phyloP scores from a whole-genome alignment of 2,329 filamentous ascomycete genomes.

The Diplodia scrobiculata region DNA sequence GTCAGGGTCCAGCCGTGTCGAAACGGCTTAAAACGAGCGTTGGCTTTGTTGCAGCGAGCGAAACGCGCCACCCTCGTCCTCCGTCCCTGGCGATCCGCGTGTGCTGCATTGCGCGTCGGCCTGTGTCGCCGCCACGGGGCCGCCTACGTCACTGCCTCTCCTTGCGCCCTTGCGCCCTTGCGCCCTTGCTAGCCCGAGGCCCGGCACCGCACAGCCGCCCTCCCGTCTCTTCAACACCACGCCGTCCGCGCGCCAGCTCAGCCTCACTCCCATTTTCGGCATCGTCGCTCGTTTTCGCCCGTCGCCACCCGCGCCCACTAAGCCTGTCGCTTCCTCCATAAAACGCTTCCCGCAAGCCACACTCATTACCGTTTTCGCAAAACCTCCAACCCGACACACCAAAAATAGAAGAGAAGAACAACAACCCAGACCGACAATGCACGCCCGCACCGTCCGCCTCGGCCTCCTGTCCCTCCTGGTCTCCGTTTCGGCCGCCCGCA shows the following conservation, averaged over 20 bases:
- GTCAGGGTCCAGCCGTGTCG: not conserved
- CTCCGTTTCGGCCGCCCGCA: not conserved
- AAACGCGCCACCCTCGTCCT: not conserved
- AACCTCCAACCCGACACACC: no score
- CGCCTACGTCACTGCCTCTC: not conserved
- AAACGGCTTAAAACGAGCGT: not conserved
- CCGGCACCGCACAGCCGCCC: not conserved
- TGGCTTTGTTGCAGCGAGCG: not conserved
- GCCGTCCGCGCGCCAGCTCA: not conserved
- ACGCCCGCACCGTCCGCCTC: not conserved
- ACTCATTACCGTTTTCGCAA: not conserved
- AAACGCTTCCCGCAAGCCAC: not conserved
- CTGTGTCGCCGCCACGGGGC: not conserved
- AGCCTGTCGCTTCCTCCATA: not conserved
- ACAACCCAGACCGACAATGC: not conserved
- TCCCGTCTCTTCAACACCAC: conserved; percentile 3
- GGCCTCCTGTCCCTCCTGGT: not conserved
- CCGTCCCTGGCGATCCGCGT: not conserved
- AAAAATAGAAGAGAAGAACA: no score
- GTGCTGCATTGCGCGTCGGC: conserved; percentile 7
- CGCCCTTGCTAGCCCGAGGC: not conserved
- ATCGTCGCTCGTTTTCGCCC: not conserved
- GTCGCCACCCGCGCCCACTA: no score
- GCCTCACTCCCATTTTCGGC: not conserved
- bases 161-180: not conserved